phyloP scores from a whole-genome alignment of 23 red algal species.

The Gracilaria domingensis region DNA sequence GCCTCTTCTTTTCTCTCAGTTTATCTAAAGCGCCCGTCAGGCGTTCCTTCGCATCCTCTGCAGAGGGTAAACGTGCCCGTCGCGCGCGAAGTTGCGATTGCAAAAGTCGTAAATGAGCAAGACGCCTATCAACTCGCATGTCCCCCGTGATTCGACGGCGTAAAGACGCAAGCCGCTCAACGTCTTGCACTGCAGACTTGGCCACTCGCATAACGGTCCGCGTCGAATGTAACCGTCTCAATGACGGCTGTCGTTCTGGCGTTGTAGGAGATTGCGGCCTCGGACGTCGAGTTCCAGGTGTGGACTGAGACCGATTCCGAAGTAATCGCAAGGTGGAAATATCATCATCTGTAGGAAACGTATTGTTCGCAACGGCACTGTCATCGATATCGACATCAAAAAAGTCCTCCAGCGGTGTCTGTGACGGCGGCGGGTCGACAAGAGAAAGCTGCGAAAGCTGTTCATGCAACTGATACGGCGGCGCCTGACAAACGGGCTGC shows the following conservation, averaged over 20 bases:
- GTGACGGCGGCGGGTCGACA: background rate
- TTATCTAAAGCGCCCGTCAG: constrained; percentile 16
- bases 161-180: constrained; percentile 12
- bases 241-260: background rate
- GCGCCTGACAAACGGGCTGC: background rate
- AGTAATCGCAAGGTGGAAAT: constrained; percentile 24
- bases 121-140: constrained; percentile 5
- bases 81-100: constrained; percentile 31
- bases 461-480: constrained; percentile 1
- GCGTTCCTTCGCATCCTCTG: constrained; percentile 17
- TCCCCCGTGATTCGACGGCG: constrained; percentile 27
- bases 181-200: constrained; percentile 16
- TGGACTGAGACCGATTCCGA: background rate
- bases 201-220: constrained; percentile 14
- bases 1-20: constrained; percentile 13
- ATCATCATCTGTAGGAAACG: constrained; percentile 19
- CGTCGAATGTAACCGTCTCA: background rate
- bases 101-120: constrained; percentile 26
- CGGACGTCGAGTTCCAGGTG: background rate
- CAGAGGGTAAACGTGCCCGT: background rate
- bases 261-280: background rate
- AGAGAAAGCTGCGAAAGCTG: constrained; percentile 20
- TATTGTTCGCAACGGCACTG: background rate
- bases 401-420: constrained; percentile 1
- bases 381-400: constrained; percentile 44